Conservation (phyloP, 768 basidiomycete species). For the Russula emetica region DNA sequence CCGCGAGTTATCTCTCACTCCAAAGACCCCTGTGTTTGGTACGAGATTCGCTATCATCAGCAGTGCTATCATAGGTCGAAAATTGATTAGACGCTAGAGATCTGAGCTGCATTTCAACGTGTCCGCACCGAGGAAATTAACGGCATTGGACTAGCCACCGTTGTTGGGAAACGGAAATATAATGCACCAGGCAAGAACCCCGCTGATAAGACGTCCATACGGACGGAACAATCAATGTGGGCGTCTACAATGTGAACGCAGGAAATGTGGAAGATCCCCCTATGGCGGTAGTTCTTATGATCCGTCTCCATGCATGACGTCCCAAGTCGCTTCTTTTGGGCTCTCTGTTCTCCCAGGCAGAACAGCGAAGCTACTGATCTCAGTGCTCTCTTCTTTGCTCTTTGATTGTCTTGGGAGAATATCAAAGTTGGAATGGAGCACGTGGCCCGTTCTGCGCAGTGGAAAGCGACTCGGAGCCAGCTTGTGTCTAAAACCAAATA, state of each 20-base stretch:
- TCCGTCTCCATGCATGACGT: background rate
- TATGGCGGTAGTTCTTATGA: background rate
- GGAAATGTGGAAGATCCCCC: background rate
- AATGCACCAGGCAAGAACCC: background rate
- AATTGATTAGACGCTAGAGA: background rate
- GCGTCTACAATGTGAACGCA: background rate
- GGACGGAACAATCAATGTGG: background rate
- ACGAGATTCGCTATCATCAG: background rate
- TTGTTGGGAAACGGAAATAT: background rate
- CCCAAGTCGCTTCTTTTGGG: background rate
- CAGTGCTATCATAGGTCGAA: background rate
- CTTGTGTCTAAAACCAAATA: too few relatives aligned
- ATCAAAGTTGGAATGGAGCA: too few relatives aligned
- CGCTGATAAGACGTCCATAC: background rate
- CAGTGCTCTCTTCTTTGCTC: background rate
- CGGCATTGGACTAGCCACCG: background rate
- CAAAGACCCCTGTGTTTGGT: background rate
- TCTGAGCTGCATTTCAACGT: background rate
- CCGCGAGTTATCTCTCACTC: background rate
- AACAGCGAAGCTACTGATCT: background rate
- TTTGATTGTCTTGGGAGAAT: background rate
- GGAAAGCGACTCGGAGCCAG: too few relatives aligned
- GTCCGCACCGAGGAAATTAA: background rate
- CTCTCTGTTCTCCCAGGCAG: background rate
- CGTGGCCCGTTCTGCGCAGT: too few relatives aligned